phyloP scores from a whole-genome alignment of 192 early-diverging fungal genomes.

The Coemansia sp. region DNA sequence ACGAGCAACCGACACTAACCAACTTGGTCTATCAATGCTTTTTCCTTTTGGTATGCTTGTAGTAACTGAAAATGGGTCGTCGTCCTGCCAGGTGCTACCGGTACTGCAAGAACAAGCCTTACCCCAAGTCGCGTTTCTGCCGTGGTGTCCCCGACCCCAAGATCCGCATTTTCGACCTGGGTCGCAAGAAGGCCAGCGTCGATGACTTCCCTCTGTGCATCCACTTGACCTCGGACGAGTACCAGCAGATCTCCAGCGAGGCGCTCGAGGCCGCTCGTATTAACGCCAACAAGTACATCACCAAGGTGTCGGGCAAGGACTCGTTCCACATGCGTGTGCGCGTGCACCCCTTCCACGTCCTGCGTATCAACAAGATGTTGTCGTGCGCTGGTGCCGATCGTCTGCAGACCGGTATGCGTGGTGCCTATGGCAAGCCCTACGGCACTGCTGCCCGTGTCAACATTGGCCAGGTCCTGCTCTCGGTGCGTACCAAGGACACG shows the following conservation, averaged over 20 bases:
- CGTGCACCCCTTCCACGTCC: slow-evolving; percentile 98
- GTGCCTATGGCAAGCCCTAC: slow-evolving; percentile 97
- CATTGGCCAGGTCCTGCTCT: slow-evolving; percentile 98
- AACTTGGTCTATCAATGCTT: neutral
- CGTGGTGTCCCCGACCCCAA: slow-evolving; percentile 99
- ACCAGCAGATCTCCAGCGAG: slow-evolving; percentile 99
- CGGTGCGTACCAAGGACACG: slow-evolving; percentile 92
- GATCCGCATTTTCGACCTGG: slow-evolving; percentile 96
- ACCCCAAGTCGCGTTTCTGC: slow-evolving; percentile 98
- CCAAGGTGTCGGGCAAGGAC: slow-evolving; percentile 96
- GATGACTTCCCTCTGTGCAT: slow-evolving; percentile 98
- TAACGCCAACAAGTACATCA: slow-evolving; percentile 98
- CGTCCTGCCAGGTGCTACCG: slow-evolving; percentile 99
- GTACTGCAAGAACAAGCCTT: slow-evolving; percentile 99
- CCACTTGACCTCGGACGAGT: slow-evolving; percentile 96
- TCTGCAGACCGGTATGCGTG: slow-evolving; percentile 99
- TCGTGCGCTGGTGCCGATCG: slow-evolving; percentile 99
- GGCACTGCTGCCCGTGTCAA: slow-evolving; percentile 95
- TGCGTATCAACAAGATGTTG: slow-evolving; percentile 99
- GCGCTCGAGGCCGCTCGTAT: slow-evolving; percentile 98
- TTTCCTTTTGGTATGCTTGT: neutral
- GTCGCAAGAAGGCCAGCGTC: slow-evolving; percentile 95
- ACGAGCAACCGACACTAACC: neutral
- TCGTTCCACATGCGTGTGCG: slow-evolving; percentile 99
- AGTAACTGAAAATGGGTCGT: slow-evolving; percentile 78